phyloP scores from a whole-genome alignment of 495 filamentous ascomycete genomes.

The Xylaria venustula region DNA sequence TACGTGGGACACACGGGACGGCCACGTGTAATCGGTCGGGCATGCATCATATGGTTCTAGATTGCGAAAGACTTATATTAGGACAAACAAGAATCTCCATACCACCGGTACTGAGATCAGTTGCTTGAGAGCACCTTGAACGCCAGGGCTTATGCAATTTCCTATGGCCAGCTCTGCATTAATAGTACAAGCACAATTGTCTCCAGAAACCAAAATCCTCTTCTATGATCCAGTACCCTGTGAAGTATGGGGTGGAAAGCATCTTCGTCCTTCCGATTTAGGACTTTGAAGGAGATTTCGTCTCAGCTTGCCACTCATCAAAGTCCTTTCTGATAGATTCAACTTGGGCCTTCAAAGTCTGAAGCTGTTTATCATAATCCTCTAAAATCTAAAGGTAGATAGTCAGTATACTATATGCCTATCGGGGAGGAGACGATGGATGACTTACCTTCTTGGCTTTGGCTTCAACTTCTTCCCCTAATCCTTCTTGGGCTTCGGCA shows the following conservation, averaged over 20 bases:
- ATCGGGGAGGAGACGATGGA: background rate
- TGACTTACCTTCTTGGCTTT: conserved; percentile 78
- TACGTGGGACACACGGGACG: too few relatives aligned
- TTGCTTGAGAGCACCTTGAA: background rate
- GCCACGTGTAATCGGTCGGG: too few relatives aligned
- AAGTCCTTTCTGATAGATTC: conserved; percentile 76
- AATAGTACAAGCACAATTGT: conserved; percentile 4
- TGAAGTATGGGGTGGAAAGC: background rate
- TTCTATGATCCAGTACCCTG: background rate
- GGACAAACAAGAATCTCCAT: background rate
- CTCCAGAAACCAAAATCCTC: background rate
- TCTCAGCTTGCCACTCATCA: conserved; percentile 67
- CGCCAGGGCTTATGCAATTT: conserved; percentile 12
- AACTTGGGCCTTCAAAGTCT: conserved; percentile 80
- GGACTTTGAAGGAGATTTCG: conserved; percentile 35
- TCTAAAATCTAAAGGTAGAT: conserved; percentile 66
- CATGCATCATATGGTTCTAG: background rate
- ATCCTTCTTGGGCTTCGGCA: conserved; percentile 49
- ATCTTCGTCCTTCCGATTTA: background rate
- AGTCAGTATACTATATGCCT: background rate
- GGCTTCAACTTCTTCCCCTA: conserved; percentile 77
- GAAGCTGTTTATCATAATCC: conserved; percentile 85
- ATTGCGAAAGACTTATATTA: background rate
- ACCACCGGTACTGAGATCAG: background rate
- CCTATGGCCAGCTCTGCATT: background rate